Base-by-base conservation (phyloP, 78 protist genomes). In the Anaeramoeba ignava region DNA sequence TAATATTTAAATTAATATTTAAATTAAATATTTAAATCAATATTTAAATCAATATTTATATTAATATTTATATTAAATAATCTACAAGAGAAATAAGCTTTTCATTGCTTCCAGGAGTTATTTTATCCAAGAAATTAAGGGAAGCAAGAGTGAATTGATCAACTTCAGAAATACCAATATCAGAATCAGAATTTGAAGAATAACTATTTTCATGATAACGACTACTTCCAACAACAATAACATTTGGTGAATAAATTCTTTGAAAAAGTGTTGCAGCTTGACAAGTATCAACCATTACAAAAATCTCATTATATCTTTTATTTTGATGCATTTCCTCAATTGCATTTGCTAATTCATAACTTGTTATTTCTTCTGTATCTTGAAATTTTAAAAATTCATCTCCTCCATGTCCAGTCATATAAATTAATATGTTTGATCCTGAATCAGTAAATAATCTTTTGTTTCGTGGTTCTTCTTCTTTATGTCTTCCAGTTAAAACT, bases 321-420 rank as follows among this genome's bases (percentile, higher is more conserved):
- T 91, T 78, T 84, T 88, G 87, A 3, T 36, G 27, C 96, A 95
- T 94, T 81, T 95, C 96, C 79, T 86, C 88, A 40, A 40, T 54
- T 17, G 93, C 91, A 54, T 95, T 96, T 17, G 94, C 91, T 3
- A 94, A 78, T 54, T 95, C 98, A 37, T 41, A 41, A 33, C 88
- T 41, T 0, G 92, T 88, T 17, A 96, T 78, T 85, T 96, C 98
- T 54, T 92, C 96, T 8, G 89, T 88, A 80, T 96, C 98, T 86
- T 86, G 98, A 78, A 96, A 95, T 87, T 95, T 96, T 54, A 96
- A 78, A 81, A 96, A 95, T 78, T 95, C 93, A 79, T 96, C 94
- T 37, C 98, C 98, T 33, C 98, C 98, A 80, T 96, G 98, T 36
- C 98, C 98, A 2, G 92, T 87, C 40, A 96, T 40, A 85, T 88